phyloP scores from a whole-genome alignment of 2,329 filamentous ascomycete genomes.

The Clonostachys rosea region DNA sequence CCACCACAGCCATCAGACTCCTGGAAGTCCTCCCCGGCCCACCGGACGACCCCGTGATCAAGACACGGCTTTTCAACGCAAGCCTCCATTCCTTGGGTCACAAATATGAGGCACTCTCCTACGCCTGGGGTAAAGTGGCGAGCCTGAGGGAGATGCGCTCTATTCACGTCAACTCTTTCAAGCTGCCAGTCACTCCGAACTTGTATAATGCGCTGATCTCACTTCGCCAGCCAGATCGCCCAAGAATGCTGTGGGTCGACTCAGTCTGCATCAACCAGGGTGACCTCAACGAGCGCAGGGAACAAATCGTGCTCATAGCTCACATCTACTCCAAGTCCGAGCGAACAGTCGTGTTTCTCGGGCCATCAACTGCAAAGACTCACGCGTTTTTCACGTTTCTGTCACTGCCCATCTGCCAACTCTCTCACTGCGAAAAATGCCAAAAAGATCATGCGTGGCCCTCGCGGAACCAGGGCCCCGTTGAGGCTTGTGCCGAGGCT shows the following conservation, averaged over 20 bases:
- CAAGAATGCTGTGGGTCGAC: conserved; percentile 11
- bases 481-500: conserved; percentile 1
- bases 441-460: background rate
- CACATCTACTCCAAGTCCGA: conserved; percentile 9
- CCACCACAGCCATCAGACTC: background rate
- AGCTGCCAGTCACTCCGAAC: background rate
- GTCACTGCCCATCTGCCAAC: too few relatives aligned
- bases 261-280: conserved; percentile 15
- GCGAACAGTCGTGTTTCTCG: conserved; percentile 4
- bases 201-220: background rate
- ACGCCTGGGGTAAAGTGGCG: background rate
- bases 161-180: background rate
- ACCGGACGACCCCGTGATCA: background rate
- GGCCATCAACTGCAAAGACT: background rate
- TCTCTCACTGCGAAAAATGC: too few relatives aligned
- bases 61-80: background rate
- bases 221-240: background rate
- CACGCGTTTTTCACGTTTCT: too few relatives aligned
- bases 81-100: background rate
- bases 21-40: background rate
- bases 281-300: conserved; percentile 7
- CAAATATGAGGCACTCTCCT: conserved; percentile 1
- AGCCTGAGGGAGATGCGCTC: background rate
- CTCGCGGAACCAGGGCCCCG: conserved; percentile 1
- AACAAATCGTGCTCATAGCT: conserved; percentile 13